Percentiles rank a stretch among this genome's conserved stretches.
phyloP scores from a whole-genome alignment of 2,329 filamentous ascomycete species.

The Coniochaeta hoffmannii region DNA sequence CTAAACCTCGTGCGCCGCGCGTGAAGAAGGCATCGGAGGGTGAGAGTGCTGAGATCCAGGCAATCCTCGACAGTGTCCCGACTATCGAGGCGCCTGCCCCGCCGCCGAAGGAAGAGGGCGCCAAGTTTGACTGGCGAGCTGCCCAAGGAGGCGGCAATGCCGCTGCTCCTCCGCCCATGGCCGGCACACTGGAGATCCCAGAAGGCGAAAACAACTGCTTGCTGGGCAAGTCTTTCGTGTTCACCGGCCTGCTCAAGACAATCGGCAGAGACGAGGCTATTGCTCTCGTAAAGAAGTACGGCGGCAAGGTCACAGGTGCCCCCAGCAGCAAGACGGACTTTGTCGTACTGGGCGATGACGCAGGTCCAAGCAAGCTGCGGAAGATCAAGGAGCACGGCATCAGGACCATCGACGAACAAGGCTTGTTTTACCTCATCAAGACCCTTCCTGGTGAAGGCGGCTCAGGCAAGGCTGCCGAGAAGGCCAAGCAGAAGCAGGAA shows the following conservation, averaged over 20 bases:
- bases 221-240: constrained; percentile 84
- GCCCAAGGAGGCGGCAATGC: constrained; percentile 49
- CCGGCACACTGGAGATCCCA: constrained; percentile 65
- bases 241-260: constrained; percentile 78
- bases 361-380: constrained; percentile 84
- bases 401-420: constrained; percentile 91
- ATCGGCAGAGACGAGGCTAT: constrained; percentile 81
- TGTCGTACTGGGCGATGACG: constrained; percentile 84
- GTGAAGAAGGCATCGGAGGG: constrained; percentile 58
- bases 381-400: constrained; percentile 75
- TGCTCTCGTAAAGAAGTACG: constrained; percentile 83
- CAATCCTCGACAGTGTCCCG: constrained; percentile 82
- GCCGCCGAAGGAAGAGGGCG: constrained; percentile 59
- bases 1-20: constrained; percentile 51
- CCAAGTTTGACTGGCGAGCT: constrained; percentile 76
- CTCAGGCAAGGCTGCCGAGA: constrained; percentile 78
- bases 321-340: constrained; percentile 93
- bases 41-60: constrained; percentile 67
- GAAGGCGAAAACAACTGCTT: constrained; percentile 84
- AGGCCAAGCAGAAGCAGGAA: constrained; percentile 75
- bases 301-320: constrained; percentile 77
- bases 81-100: constrained; percentile 78
- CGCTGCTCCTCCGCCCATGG: constrained; percentile 54
- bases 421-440: constrained; percentile 79
- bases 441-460: constrained; percentile 79